phyloP scores from a whole-genome alignment of 139 green algal genomes.

The Tetraselmis chui region DNA sequence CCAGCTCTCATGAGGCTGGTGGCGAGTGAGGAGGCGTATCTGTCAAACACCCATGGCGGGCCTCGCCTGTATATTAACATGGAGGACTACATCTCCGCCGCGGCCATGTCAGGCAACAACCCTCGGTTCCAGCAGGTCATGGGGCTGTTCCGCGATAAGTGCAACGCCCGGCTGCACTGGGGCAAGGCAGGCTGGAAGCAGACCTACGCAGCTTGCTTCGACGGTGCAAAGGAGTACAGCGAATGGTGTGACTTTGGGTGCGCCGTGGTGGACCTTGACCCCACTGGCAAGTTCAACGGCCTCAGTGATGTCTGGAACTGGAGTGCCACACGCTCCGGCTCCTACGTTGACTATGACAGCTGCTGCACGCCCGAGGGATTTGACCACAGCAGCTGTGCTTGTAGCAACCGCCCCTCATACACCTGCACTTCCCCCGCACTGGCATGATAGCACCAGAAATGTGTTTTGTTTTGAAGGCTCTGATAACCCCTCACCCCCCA shows the following conservation, averaged over 20 bases:
- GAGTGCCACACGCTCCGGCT: background rate
- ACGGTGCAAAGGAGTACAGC: constrained; percentile 49
- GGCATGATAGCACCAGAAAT: background rate
- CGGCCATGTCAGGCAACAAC: background rate
- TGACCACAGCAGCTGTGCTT: background rate
- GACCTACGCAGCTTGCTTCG: constrained; percentile 44
- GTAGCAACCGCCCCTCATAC: background rate
- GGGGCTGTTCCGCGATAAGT: constrained; percentile 27
- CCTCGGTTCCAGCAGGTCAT: constrained; percentile 5
- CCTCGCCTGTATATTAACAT: constrained; percentile 76
- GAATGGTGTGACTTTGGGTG: constrained; percentile 84
- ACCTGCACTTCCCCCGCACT: background rate
- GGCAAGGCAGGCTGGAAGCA: constrained; percentile 58
- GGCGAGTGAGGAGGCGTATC: constrained; percentile 47
- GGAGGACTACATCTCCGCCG: constrained; percentile 37
- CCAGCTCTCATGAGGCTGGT: constrained; percentile 48
- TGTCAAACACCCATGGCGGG: constrained; percentile 43
- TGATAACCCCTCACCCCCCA: too few species aligned
- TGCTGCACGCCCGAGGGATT: background rate
- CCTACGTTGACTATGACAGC: background rate
- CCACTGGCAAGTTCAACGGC: constrained; percentile 55
- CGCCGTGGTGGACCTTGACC: constrained; percentile 59
- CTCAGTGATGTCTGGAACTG: background rate
- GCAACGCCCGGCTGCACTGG: constrained; percentile 68
- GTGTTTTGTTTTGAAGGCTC: too few species aligned